Evolutionary conservation across 2,329 filamentous ascomycete genomes (phyloP), one percentile per base, ranked within the genome.

Genomic region (Ceratocystis variospora): DNA sequence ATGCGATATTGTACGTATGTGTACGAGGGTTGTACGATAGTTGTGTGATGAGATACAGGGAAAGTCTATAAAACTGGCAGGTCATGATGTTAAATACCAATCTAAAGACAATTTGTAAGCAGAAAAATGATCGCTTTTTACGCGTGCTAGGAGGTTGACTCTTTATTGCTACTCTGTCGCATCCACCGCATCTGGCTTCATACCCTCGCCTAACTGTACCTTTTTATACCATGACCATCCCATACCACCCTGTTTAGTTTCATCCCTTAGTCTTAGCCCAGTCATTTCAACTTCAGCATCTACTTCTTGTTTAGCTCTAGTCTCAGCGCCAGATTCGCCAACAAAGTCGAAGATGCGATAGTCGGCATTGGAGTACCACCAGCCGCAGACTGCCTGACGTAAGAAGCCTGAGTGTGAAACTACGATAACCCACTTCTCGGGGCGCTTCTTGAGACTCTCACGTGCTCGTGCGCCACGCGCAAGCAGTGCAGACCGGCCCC

Each of bases 371-470:
- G 80, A 81, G 70, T 77, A 84, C 76, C 76, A 81, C 69, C 76
- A 76, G 1, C 83, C 80, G 7, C 78, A 79, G 6, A 87, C 79
- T 7, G 79, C 83, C 2, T 77, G 72, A n/a, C 84, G 76, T 68
- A 88, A 70, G 72, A 87, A 88, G 0, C 80, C 83, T 1, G 85
- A 83, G 74, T 88, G 85, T 1, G 81, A 82, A 3, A 88, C 84
- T 0, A 88, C 84, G 8, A 85, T 78, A 65, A 88, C 79, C 63
- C 85, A 77, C 70, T 83, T 82, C 73, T 88, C 85, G 0, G 80
- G 79, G 0, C 85, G 77, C 12, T 70, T 69, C 68, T 80, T 77
- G 28, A 88, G 75, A 31, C 77, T 76, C 41, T 75, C 73, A 1
- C 87, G 76, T 53, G 77, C 78, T 0, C 74, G 72, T 70, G 80